Evolutionary conservation across 176 grass and related monocot genomes (phyloP).

Genomic region (Alloteropsis semialata): DNA sequence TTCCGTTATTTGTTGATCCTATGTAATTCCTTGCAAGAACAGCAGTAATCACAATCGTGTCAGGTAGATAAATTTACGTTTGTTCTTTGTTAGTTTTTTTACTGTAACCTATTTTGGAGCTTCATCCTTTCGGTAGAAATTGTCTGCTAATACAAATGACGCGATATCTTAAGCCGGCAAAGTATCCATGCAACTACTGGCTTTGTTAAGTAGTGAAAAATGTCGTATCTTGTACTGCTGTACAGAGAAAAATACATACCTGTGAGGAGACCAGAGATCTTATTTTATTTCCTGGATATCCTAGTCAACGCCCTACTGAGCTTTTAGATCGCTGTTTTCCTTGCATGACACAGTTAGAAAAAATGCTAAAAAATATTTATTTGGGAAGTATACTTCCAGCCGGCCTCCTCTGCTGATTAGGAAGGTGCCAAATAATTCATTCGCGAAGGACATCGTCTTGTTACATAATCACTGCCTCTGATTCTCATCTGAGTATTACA

Average conservation of each 20-base stretch:
- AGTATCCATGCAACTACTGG: not conserved
- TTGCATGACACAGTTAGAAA: not conserved
- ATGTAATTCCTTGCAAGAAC: not conserved
- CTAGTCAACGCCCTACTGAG: not conserved
- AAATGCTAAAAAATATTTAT: not conserved
- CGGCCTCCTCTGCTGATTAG: conserved; percentile 12
- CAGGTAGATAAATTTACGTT: not conserved
- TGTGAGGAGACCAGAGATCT: conserved; percentile 16
- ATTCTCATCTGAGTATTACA: conserved; percentile 8
- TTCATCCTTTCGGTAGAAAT: not conserved
- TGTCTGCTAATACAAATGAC: conserved; percentile 1
- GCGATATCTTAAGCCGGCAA: conserved; percentile 12
- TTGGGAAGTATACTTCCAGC: not conserved
- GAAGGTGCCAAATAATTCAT: not conserved
- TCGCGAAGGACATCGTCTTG: not conserved
- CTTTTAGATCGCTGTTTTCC: conserved; percentile 15
- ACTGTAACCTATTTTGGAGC: not conserved
- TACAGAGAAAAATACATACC: not conserved
- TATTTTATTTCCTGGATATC: conserved; percentile 8
- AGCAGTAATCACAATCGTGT: not conserved
- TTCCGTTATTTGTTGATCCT: not conserved
- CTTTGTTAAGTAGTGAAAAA: conserved; percentile 24
- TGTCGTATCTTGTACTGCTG: no score
- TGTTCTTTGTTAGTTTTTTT: not conserved
- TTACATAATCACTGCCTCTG: not conserved